phyloP scores from a whole-genome alignment of 2,329 filamentous ascomycete species.

The Clarireedia hainanense region DNA sequence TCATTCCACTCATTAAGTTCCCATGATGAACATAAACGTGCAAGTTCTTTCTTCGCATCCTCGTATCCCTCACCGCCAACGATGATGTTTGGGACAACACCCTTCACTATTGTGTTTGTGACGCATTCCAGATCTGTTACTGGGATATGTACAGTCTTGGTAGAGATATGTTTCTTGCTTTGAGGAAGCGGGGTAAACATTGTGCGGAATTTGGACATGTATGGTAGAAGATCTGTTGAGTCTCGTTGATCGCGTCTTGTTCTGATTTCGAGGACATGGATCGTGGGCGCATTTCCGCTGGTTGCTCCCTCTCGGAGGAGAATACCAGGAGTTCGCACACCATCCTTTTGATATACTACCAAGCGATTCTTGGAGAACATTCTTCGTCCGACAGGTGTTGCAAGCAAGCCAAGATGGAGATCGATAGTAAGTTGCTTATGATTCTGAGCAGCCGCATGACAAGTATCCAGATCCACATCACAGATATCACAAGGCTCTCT shows the following conservation, averaged over 20 bases:
- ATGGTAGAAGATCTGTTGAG: constrained; percentile 80
- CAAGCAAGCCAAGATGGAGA: constrained; percentile 66
- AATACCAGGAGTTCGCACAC: constrained; percentile 74
- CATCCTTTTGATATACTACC: constrained; percentile 78
- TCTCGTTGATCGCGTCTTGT: constrained; percentile 61
- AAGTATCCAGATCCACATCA: constrained; percentile 69
- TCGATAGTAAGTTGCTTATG: constrained; percentile 74
- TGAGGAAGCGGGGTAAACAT: constrained; percentile 62
- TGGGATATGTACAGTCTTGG: constrained; percentile 61
- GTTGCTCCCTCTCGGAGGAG: constrained; percentile 68
- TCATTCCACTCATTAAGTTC: constrained; percentile 71
- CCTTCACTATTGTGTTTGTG: constrained; percentile 57
- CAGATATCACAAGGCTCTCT: constrained; percentile 77
- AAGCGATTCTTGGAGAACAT: constrained; percentile 71
- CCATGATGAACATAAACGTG: constrained; percentile 67
- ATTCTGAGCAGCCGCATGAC: constrained; percentile 74
- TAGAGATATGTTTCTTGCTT: constrained; percentile 56
- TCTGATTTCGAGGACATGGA: constrained; percentile 74
- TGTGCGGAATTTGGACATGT: constrained; percentile 61
- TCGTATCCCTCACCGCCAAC: constrained; percentile 40
- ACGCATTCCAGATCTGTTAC: constrained; percentile 78
- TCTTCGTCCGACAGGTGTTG: constrained; percentile 74
- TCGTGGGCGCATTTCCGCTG: constrained; percentile 53
- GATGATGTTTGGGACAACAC: constrained; percentile 53
- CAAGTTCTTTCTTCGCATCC: constrained; percentile 59